Evolutionary conservation across 148 eudicot genomes (phyloP).

Genomic region (Simmondsia chinensis): DNA sequence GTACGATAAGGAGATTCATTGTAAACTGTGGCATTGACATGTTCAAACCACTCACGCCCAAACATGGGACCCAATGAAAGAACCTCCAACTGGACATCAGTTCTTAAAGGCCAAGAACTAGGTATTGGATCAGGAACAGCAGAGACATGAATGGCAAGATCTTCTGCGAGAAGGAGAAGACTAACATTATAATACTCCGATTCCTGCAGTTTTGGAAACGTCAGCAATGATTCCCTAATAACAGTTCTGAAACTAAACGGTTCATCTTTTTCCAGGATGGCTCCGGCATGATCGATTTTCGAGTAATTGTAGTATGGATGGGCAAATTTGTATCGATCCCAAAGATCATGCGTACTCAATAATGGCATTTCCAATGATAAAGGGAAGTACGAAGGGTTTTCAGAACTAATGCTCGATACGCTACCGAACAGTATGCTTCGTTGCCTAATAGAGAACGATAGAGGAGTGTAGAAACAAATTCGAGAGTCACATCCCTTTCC

Average conservation of each 20-base stretch:
- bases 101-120: slow-evolving; percentile 20
- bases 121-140: slow-evolving; percentile 49
- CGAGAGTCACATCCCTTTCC: slow-evolving; percentile 46
- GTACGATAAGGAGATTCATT: slow-evolving; percentile 25
- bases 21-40: slow-evolving; percentile 19
- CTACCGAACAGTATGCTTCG: slow-evolving; percentile 59
- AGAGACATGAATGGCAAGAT: slow-evolving; percentile 60
- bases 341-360: slow-evolving; percentile 11
- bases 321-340: slow-evolving; percentile 32
- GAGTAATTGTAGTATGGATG: slow-evolving; percentile 62
- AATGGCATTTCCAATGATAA: slow-evolving; percentile 49
- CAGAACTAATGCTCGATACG: slow-evolving; percentile 43
- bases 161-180: slow-evolving; percentile 64
- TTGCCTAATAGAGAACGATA: slow-evolving; percentile 64
- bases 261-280: slow-evolving; percentile 61
- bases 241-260: slow-evolving; percentile 55
- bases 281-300: slow-evolving; percentile 41
- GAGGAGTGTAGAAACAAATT: slow-evolving; percentile 64
- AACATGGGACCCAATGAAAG: slow-evolving; percentile 69
- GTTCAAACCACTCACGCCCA: slow-evolving; percentile 34
- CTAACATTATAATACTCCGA: slow-evolving; percentile 26
- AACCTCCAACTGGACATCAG: slow-evolving; percentile 46
- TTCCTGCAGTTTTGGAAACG: slow-evolving; percentile 66
- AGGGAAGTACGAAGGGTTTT: slow-evolving; percentile 43
- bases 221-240: slow-evolving; percentile 57